Conservation (phyloP, 352 stramenopile genomes). For the Pythium coloratum region DNA sequence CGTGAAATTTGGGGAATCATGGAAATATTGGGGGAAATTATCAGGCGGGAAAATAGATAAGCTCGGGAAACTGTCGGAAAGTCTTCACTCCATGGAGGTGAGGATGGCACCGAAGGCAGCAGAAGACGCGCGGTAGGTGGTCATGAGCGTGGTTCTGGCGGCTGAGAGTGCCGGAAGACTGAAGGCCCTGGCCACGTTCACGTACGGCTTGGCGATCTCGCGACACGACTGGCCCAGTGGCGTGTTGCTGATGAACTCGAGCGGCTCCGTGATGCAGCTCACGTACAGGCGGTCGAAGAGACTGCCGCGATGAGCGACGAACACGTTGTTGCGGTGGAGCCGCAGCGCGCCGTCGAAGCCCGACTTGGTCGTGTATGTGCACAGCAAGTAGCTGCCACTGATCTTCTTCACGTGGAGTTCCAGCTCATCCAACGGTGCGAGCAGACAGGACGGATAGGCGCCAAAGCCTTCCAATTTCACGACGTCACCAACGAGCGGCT, state of each 20-base stretch:
- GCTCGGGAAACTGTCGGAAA: not conserved
- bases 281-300: conserved; percentile 73
- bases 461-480: conserved; percentile 82
- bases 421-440: conserved; percentile 63
- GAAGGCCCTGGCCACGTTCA: conserved; percentile 69
- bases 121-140: conserved; percentile 65
- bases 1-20: conserved; percentile 2
- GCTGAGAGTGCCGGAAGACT: conserved; percentile 68
- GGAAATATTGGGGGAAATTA: not conserved
- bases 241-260: conserved; percentile 70
- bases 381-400: conserved; percentile 77
- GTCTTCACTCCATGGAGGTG: conserved; percentile 45
- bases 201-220: conserved; percentile 59
- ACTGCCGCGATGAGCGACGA: conserved; percentile 72
- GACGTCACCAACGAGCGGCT: conserved; percentile 66
- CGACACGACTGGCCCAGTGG: conserved; percentile 58
- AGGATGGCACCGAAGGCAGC: conserved; percentile 67
- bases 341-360: conserved; percentile 62
- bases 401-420: conserved; percentile 83
- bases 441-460: conserved; percentile 62
- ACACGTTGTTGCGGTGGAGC: conserved; percentile 78
- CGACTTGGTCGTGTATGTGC: conserved; percentile 63
- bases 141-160: conserved; percentile 64
- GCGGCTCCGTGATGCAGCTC: conserved; percentile 58
- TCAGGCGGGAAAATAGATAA: not conserved